phyloP scores from a whole-genome alignment of 1,284 basidiomycete genomes.

The Takashimella tepidaria region DNA sequence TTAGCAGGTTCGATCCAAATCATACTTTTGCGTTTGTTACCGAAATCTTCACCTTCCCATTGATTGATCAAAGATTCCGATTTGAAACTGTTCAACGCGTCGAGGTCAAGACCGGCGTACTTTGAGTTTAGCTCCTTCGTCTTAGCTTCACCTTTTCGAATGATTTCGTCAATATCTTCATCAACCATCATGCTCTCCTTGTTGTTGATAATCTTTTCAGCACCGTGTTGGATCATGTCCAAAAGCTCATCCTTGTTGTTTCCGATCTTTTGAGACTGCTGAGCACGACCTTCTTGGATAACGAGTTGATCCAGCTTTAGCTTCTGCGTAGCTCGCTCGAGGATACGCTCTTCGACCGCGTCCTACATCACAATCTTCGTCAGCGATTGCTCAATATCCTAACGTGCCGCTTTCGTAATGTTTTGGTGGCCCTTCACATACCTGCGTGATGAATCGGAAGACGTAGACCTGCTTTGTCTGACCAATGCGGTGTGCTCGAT shows the following conservation, averaged over 20 bases:
- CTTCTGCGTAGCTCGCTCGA: slow-evolving; percentile 96
- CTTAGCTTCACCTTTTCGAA: slow-evolving; percentile 82
- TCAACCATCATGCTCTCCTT: slow-evolving; percentile 65
- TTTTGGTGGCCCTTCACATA: no score
- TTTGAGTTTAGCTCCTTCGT: slow-evolving; percentile 85
- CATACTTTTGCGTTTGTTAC: slow-evolving; percentile 62
- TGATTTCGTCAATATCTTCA: slow-evolving; percentile 93
- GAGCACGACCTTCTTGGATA: slow-evolving; percentile 85
- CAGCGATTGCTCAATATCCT: background rate
- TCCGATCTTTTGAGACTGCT: slow-evolving; percentile 56
- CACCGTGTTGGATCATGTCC: slow-evolving; percentile 98
- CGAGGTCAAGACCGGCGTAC: slow-evolving; percentile 87
- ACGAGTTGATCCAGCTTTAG: slow-evolving; percentile 92
- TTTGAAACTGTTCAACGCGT: slow-evolving; percentile 96
- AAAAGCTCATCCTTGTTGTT: slow-evolving; percentile 89
- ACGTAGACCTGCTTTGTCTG: slow-evolving; percentile 99
- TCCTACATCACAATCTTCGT: slow-evolving; percentile 47
- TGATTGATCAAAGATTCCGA: slow-evolving; percentile 78
- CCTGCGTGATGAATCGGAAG: slow-evolving; percentile 95
- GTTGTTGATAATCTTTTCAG: slow-evolving; percentile 90
- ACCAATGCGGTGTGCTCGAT: slow-evolving; percentile 96
- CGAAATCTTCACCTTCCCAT: slow-evolving; percentile 96
- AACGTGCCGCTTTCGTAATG: no score
- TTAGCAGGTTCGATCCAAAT: slow-evolving; percentile 84
- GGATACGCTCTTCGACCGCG: slow-evolving; percentile 94